Evolutionary conservation across 148 eudicot genomes (phyloP).

Genomic region (Linanthus parryae): DNA sequence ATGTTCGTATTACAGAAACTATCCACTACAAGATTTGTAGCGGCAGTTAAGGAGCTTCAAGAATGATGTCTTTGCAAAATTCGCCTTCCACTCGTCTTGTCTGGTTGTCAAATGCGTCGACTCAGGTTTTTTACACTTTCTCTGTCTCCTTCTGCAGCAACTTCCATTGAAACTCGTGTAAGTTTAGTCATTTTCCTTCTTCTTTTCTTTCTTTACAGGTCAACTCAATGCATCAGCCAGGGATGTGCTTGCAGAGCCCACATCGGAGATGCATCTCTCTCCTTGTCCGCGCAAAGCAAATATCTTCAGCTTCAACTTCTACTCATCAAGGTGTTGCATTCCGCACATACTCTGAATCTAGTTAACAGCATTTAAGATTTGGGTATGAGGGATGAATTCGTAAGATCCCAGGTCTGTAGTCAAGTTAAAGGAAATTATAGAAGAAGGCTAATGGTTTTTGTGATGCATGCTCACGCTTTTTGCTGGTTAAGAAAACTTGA

Average conservation of each 20-base stretch:
- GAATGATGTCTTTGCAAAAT: slow-evolving; percentile 55
- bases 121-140: slow-evolving; percentile 31
- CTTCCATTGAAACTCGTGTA: neutral
- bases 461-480: too few species aligned
- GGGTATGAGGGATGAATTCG: neutral
- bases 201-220: slow-evolving; percentile 12
- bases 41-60: neutral
- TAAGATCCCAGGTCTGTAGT: neutral
- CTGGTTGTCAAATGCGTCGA: slow-evolving; percentile 28
- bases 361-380: neutral
- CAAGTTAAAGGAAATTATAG: neutral
- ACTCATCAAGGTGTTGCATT: slow-evolving; percentile 36
- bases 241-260: slow-evolving; percentile 20
- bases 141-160: neutral
- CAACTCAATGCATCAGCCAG: slow-evolving; percentile 26
- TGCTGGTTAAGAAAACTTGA: too few species aligned
- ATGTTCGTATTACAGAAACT: neutral
- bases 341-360: neutral
- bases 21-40: neutral
- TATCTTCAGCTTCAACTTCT: slow-evolving; percentile 31
- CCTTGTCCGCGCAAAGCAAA: slow-evolving; percentile 51
- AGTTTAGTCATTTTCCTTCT: neutral
- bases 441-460: neutral
- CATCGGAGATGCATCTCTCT: slow-evolving; percentile 24
- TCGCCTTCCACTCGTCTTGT: slow-evolving; percentile 39